A percentile compares a stretch with the other conserved stretches of the same genome.
Evolutionary conservation across 1,284 basidiomycete genomes (phyloP).

Genomic region (Melampsora americana): DNA sequence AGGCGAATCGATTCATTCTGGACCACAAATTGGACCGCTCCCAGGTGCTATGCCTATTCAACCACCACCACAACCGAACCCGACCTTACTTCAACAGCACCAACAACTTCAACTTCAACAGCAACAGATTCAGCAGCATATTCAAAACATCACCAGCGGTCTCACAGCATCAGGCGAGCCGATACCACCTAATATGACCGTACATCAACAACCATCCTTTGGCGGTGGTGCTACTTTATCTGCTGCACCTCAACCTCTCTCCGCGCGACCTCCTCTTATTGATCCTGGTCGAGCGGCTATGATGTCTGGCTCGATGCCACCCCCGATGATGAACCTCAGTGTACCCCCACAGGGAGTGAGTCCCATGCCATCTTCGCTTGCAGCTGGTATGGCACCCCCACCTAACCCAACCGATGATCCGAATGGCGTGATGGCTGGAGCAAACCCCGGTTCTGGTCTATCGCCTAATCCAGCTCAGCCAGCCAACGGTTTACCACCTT

Average conservation of each 20-base stretch:
- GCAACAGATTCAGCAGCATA: constrained; percentile 76
- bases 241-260: constrained; percentile 52
- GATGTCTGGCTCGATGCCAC: constrained; percentile 30
- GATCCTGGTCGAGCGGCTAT: constrained; percentile 42
- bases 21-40: constrained; percentile 72
- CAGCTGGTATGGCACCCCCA: constrained; percentile 1
- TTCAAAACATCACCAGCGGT: constrained; percentile 58
- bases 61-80: constrained; percentile 61
- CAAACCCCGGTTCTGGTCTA: neutral
- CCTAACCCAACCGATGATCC: constrained; percentile 4
- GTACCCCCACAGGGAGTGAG: neutral
- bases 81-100: constrained; percentile 59
- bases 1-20: constrained; percentile 55
- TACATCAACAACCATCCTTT: constrained; percentile 36
- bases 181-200: no score
- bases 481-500: neutral
- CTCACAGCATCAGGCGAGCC: constrained; percentile 58
- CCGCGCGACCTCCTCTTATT: constrained; percentile 63
- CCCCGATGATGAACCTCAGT: neutral
- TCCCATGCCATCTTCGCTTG: neutral
- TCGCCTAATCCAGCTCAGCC: neutral
- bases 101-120: constrained; percentile 70
- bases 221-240: constrained; percentile 48
- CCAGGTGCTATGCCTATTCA: constrained; percentile 51
- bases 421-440: constrained; percentile 1